phyloP scores from a whole-genome alignment of 306 rosid genomes.

The Prunus fruticosa region DNA sequence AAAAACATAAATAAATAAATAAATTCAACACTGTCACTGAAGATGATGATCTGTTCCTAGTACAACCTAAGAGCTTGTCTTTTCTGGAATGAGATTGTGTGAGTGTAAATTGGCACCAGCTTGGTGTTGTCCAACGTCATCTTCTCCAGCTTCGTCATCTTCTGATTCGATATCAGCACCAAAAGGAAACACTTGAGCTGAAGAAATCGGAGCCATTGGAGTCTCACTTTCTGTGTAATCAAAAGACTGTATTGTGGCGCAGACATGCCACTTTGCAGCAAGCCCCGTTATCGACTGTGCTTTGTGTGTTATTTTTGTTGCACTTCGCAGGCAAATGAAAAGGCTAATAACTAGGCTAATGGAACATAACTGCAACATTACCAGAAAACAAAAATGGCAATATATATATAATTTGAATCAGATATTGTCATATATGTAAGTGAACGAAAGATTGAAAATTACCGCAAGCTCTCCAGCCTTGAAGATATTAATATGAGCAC shows the following conservation, averaged over 20 bases:
- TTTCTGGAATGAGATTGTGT: conserved; percentile 79
- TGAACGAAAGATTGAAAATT: conserved; percentile 14
- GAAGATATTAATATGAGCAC: conserved; percentile 56
- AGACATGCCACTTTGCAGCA: conserved; percentile 86
- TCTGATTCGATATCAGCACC: conserved; percentile 43
- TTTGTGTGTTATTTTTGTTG: conserved; percentile 80
- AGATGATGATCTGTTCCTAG: not conserved
- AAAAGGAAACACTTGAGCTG: conserved; percentile 30
- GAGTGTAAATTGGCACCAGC: conserved; percentile 54
- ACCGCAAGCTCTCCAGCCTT: conserved; percentile 89
- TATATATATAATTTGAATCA: too few relatives aligned
- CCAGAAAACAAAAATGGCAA: not conserved
- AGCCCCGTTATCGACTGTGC: conserved; percentile 78
- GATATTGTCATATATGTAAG: not conserved
- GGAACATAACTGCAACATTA: conserved; percentile 67
- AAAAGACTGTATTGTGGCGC: conserved; percentile 69
- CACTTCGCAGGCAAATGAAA: conserved; percentile 68
- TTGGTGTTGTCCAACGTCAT: conserved; percentile 71
- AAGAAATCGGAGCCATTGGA: conserved; percentile 31
- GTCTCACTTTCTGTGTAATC: conserved; percentile 60
- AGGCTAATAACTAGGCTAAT: conserved; percentile 74
- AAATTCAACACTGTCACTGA: not conserved
- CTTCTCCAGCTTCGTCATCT: conserved; percentile 59
- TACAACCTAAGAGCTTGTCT: conserved; percentile 84
- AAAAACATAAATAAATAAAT: too few relatives aligned